Percentiles rank a stretch among this genome's conserved stretches.
Conservation (phyloP, 2,329 filamentous ascomycete genomes). For the Daldinia sp. region DNA sequence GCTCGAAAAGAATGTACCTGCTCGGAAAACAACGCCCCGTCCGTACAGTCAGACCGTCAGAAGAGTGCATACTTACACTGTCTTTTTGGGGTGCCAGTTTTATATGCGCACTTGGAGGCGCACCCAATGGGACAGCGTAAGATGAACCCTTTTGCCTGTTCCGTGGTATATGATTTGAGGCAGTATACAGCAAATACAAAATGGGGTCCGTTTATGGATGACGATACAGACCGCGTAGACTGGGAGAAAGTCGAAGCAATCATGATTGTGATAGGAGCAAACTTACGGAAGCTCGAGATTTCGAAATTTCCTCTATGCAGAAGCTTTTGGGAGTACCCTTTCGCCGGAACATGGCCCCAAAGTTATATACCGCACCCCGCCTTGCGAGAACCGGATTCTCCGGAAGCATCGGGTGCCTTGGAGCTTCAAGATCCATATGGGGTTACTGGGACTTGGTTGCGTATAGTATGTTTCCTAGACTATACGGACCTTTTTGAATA, state of each 20-base stretch:
- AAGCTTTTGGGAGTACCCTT: conserved; percentile 63
- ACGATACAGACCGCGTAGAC: conserved; percentile 69
- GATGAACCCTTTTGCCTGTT: conserved; percentile 68
- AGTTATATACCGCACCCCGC: conserved; percentile 55
- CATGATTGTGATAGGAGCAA: conserved; percentile 72
- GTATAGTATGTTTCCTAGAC: conserved; percentile 67
- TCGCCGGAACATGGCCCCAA: conserved; percentile 61
- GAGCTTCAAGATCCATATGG: conserved; percentile 73
- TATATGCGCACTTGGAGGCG: conserved; percentile 44
- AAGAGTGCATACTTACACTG: conserved; percentile 75
- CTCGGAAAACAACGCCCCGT: conserved; percentile 36
- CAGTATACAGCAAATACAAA: conserved; percentile 67
- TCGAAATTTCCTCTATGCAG: conserved; percentile 57
- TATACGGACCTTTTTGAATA: conserved; percentile 76
- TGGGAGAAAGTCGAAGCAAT: conserved; percentile 84
- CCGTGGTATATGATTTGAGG: conserved; percentile 77
- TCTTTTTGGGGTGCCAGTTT: conserved; percentile 69
- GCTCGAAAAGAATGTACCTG: conserved; percentile 52
- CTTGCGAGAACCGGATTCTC: conserved; percentile 45
- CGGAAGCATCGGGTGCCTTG: conserved; percentile 46
- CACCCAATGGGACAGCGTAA: conserved; percentile 47
- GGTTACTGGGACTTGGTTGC: conserved; percentile 74
- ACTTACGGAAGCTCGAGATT: conserved; percentile 60
- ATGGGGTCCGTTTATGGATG: conserved; percentile 77
- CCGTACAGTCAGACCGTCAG: conserved; percentile 60